A percentile compares a stretch with the other conserved stretches of the same genome.
Evolutionary conservation across 805 yeast species (phyloP).

Genomic region (Candida boleticola): DNA sequence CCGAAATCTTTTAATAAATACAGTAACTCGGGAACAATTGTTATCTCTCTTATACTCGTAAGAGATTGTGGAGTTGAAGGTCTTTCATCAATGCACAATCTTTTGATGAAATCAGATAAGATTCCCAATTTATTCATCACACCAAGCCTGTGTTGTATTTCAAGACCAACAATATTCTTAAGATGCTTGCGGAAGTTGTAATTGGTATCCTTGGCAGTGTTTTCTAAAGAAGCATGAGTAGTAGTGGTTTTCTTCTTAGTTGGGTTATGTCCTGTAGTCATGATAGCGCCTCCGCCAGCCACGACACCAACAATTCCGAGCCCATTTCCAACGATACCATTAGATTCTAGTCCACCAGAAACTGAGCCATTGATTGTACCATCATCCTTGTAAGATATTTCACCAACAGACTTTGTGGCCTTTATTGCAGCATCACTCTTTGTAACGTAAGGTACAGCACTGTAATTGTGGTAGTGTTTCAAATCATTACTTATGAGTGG

Average conservation of each 20-base stretch:
- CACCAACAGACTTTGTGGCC: not conserved
- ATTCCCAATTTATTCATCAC: constrained; percentile 78
- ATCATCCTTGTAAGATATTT: not conserved
- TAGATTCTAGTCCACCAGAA: not conserved
- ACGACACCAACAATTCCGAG: not conserved
- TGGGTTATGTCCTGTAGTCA: too few species aligned
- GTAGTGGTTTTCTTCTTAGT: not conserved
- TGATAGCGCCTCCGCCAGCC: too few species aligned
- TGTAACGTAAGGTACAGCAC: constrained; percentile 9
- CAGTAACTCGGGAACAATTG: constrained; percentile 84
- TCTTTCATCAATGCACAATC: constrained; percentile 84
- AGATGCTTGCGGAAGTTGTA: constrained; percentile 31
- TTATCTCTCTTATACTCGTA: constrained; percentile 63
- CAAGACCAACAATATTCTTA: constrained; percentile 65
- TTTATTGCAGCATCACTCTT: constrained; percentile 1
- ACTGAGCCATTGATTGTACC: not conserved
- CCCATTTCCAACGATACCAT: not conserved
- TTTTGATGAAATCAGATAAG: constrained; percentile 63
- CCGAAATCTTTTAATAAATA: constrained; percentile 70
- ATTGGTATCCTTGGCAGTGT: constrained; percentile 31
- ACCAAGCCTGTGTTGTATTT: constrained; percentile 79
- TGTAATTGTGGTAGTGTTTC: constrained; percentile 56
- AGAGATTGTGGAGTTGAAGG: constrained; percentile 68
- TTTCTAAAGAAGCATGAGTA: constrained; percentile 15
- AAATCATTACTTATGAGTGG: constrained; percentile 83